Evolutionary conservation across 1,139 yeast genomes (phyloP).

Genomic region (Kurtzmaniella quercitrusa): DNA sequence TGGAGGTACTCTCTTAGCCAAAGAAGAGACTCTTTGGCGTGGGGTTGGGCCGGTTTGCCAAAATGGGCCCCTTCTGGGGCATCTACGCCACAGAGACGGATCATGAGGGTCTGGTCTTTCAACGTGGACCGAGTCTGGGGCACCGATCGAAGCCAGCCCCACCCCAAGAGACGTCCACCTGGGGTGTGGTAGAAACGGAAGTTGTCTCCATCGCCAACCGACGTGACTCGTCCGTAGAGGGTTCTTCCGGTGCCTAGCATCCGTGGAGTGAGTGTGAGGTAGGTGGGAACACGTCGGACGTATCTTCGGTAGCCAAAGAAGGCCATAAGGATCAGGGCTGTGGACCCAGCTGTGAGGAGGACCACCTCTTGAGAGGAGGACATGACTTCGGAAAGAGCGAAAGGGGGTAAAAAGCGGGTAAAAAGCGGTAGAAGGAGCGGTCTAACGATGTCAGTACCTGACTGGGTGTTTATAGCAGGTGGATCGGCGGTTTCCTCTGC

Average conservation of each 20-base stretch:
- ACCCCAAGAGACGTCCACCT: constrained; percentile 81
- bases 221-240: constrained; percentile 76
- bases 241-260: constrained; percentile 27
- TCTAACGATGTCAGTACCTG: too few species aligned
- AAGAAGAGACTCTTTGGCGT: constrained; percentile 71
- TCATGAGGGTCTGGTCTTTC: constrained; percentile 56
- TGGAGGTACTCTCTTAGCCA: constrained; percentile 69
- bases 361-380: constrained; percentile 26
- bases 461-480: too few species aligned
- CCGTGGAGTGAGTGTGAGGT: constrained; percentile 37
- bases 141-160: constrained; percentile 80
- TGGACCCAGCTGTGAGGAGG: constrained; percentile 34
- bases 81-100: constrained; percentile 91
- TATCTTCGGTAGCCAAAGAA: constrained; percentile 32
- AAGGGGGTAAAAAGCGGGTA: not conserved
- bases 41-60: constrained; percentile 92
- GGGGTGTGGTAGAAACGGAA: constrained; percentile 92
- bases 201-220: constrained; percentile 97
- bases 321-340: constrained; percentile 27
- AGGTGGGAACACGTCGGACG: constrained; percentile 29
- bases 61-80: constrained; percentile 96
- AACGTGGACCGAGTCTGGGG: constrained; percentile 43
- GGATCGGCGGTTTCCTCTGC: too few species aligned
- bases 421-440: too few species aligned
- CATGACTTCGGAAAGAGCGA: not conserved